Conservation (phyloP, 2,329 filamentous ascomycete species). For the Calonectria fujianensis region DNA sequence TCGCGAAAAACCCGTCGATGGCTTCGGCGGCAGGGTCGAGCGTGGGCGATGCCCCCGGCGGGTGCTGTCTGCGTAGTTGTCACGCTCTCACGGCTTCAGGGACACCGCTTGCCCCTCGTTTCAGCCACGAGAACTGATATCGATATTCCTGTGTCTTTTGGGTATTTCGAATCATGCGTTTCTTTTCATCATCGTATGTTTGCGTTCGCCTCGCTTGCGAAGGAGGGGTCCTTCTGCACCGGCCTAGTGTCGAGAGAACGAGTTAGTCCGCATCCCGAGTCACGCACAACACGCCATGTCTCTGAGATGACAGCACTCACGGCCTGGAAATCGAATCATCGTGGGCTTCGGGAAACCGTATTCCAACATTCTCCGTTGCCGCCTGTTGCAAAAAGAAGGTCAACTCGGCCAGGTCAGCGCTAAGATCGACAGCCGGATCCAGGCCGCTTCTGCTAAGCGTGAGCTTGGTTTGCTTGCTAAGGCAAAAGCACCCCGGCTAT, state of each 20-base stretch:
- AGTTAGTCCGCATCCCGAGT: not conserved
- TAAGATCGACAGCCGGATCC: conserved; percentile 33
- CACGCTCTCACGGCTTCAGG: not conserved
- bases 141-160: not conserved
- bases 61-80: conserved; percentile 34
- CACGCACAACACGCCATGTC: conserved; percentile 5
- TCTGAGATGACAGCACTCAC: conserved; percentile 17
- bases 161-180: not conserved
- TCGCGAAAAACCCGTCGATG: conserved; percentile 23
- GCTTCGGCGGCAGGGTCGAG: conserved; percentile 23
- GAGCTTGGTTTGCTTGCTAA: conserved; percentile 32
- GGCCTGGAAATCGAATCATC: conserved; percentile 12
- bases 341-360: conserved; percentile 32
- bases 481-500: conserved; percentile 3
- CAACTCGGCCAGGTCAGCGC: conserved; percentile 32
- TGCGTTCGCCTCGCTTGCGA: conserved; percentile 15
- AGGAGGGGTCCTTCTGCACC: conserved; percentile 18
- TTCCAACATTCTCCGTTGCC: conserved; percentile 30
- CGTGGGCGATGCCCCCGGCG: conserved; percentile 26
- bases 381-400: conserved; percentile 29
- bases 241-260: not conserved
- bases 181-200: conserved; percentile 11
- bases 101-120: no score
- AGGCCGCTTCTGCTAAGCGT: conserved; percentile 38
- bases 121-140: not conserved